Conservation (phyloP, 768 basidiomycete species). For the Polyporus arcularius region DNA sequence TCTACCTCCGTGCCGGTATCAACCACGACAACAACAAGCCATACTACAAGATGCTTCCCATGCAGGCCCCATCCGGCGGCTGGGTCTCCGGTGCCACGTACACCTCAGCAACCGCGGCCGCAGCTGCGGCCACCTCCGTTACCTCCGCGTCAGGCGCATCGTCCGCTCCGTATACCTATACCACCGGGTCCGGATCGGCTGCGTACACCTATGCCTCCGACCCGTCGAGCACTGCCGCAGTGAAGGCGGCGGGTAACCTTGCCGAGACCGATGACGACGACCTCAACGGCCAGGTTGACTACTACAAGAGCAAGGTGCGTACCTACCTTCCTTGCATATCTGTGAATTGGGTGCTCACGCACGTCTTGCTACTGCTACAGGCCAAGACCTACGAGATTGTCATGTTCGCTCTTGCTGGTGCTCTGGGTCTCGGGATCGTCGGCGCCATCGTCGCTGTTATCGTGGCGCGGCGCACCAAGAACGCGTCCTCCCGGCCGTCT, state of each 20-base stretch:
- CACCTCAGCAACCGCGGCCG: too few relatives aligned
- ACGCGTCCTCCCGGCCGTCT: neutral
- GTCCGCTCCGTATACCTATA: too few relatives aligned
- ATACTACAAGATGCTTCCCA: conserved; percentile 15
- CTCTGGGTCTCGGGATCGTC: conserved; percentile 4
- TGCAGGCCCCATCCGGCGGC: neutral
- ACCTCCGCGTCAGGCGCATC: neutral
- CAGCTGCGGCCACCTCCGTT: neutral
- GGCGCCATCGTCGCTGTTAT: conserved; percentile 4
- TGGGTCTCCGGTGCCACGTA: neutral
- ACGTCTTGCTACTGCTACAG: neutral
- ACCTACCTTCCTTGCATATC: too few relatives aligned
- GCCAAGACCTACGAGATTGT: conserved; percentile 18
- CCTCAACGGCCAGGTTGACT: neutral
- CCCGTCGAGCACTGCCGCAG: neutral
- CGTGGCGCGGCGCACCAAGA: conserved; percentile 1
- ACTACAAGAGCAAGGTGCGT: neutral
- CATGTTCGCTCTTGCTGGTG: neutral
- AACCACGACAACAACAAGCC: conserved; percentile 6
- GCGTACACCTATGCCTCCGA: too few relatives aligned
- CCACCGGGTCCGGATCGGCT: too few relatives aligned
- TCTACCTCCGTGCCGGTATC: conserved; percentile 19
- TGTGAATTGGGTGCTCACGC: neutral
- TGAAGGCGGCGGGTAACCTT: neutral
- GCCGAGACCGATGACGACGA: neutral